Base-by-base conservation (phyloP, 2,329 filamentous ascomycete genomes). In the Fusarium foetens region DNA sequence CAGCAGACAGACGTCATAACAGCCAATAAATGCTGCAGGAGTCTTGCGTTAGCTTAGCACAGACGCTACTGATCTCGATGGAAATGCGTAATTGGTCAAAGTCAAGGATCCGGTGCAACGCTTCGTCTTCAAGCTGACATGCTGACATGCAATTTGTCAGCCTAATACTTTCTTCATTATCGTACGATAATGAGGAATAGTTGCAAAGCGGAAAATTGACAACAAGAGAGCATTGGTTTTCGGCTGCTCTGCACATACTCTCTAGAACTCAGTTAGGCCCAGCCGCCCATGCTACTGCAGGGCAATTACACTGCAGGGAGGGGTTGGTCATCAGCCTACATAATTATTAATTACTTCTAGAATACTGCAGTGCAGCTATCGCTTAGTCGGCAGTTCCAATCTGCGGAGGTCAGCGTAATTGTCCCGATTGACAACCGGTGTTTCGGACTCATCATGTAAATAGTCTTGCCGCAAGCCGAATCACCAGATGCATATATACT, bases 331-430 rank as follows among this genome's bases (percentile, higher is more conserved):
- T 29, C 19, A 2, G 1, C 19, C 14, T 21, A 1, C 13, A 7
- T 27, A 14, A 5, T 14, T 7, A 21, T 9, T 6, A 6, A 21
- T 16, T 10, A 8, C 19, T 21, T 8, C 3, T 5, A 6, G 43
- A 5, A 46, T 3, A 29, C 25, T 29, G 43, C 13, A 21, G 25
- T 27, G 43, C 11, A 21, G 25, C 19, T 8, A 1, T 29, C 45
- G 3, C 27, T 1, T 8, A 8, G 3, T 6, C 1, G 1, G 7
- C 41, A 13, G 6, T 9, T 33, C 7, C 16, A 10, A 23, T 17
- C 1, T 17, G 0, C 19, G 7, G 14, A 17, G 3, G 7, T 2
- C 27, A 17, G 21, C 14, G 27, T 48, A 23, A 48, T 29, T 2
- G 3, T 48, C 10, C 45, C 27, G 27, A 31, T 48, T 2, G 1